phyloP scores from a whole-genome alignment of 2,329 filamentous ascomycete species.

The Dothideomycetes sp. region DNA sequence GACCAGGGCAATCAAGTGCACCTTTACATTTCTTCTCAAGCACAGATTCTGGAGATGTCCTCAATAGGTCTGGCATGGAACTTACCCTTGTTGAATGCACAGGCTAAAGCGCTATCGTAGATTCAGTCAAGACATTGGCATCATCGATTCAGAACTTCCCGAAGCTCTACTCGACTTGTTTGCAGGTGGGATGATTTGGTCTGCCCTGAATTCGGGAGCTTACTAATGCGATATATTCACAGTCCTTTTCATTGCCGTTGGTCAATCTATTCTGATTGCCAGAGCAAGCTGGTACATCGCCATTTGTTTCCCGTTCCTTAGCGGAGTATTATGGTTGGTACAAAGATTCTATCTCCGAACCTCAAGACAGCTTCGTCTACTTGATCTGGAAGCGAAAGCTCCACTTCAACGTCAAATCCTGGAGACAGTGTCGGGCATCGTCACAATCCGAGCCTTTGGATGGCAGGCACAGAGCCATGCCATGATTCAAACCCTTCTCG shows the following conservation, averaged over 20 bases:
- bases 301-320: constrained; percentile 30
- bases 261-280: constrained; percentile 25
- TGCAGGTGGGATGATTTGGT: too few species aligned
- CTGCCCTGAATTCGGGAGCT: too few species aligned
- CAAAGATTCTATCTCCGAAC: background rate
- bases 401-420: background rate
- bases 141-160: constrained; percentile 33
- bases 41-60: constrained; percentile 6
- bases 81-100: too few species aligned
- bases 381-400: background rate
- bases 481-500: constrained; percentile 19
- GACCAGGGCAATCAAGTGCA: too few species aligned
- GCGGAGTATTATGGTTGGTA: constrained; percentile 33
- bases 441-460: constrained; percentile 23
- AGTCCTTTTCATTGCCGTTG: constrained; percentile 23
- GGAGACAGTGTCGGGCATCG: background rate
- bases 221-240: background rate
- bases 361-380: background rate
- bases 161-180: constrained; percentile 6
- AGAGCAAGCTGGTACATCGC: constrained; percentile 21
- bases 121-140: constrained; percentile 36
- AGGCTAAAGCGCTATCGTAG: too few species aligned
- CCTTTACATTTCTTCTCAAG: constrained; percentile 1
- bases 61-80: too few species aligned
- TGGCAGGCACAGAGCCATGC: constrained; percentile 34